Base-by-base conservation (phyloP, 495 filamentous ascomycete genomes). In the Penicillium pancosmium region DNA sequence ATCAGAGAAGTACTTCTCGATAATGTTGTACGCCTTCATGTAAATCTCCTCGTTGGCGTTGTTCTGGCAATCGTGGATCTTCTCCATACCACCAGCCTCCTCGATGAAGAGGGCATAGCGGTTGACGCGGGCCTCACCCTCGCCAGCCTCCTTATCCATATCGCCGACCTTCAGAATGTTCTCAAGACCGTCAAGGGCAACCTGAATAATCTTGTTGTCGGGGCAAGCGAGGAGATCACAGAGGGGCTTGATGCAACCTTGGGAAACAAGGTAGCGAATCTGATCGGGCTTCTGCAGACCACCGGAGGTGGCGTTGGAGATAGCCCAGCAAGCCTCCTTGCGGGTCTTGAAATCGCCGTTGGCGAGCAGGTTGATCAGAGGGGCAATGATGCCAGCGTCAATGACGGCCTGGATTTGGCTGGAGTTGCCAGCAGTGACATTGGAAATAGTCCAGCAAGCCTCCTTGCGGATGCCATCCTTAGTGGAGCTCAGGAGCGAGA, bases 11-110 rank as follows among this genome's bases (percentile, higher is more conserved):
- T 99, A 98, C 81, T 97, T 97, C 84, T 98, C 95, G 68, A 99
- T 99, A 78, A 99, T 98, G 82, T 94, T 97, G 82, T 97, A 99
- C 0, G 95, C 96, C 86, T 99, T 99, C 94, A 99, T 97, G 83
- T 99, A 99, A 66, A 99, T 99, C 79, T 99, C 95, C 78, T 98
- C 95, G 78, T 99, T 99, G 78, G 95, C 93, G 66, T 99, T 99
- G 78, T 93, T 97, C 82, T 99, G 95, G 85, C 94, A 97, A 65
- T 97, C 93, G 75, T 99, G 95, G 68, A 99, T 97, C 87, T 97
- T 98, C 81, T 97, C 93, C 95, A 99, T 99, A 63, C 95, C 95
- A 63, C 91, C 91, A 57, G 92, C 94, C 72, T 99, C 95, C 79
- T 99, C 95, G 65, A 99, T 99, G 80, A 94, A 97, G 61, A 99